phyloP scores from a whole-genome alignment of 1,139 yeast genomes.

The Geotrichum macrosporum region DNA sequence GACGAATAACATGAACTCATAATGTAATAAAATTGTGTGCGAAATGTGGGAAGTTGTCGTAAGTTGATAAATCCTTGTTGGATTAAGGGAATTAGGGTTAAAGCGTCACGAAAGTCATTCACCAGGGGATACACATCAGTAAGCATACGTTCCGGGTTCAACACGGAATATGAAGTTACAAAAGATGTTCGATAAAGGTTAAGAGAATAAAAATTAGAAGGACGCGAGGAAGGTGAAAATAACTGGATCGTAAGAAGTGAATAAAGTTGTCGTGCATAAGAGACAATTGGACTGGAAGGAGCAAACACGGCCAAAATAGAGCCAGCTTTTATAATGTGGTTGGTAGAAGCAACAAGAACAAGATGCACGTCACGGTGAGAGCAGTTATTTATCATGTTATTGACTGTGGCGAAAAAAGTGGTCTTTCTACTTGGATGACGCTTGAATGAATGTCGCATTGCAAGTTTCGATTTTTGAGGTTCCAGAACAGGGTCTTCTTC shows the following conservation, averaged over 20 bases:
- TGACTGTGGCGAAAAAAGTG: constrained; percentile 19
- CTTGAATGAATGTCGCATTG: constrained; percentile 11
- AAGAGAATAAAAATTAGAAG: constrained; percentile 6
- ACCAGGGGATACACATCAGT: constrained; percentile 18
- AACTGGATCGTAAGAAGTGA: constrained; percentile 15
- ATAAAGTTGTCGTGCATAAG: constrained; percentile 19
- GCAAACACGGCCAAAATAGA: constrained; percentile 6
- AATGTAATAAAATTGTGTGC: constrained; percentile 10
- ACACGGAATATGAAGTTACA: constrained; percentile 21
- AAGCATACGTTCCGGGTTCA: constrained; percentile 13
- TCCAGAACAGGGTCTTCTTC: constrained; percentile 11
- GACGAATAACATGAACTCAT: constrained; percentile 8
- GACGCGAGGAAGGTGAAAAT: constrained; percentile 15
- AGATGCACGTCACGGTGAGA: constrained; percentile 3
- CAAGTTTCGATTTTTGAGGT: constrained; percentile 19
- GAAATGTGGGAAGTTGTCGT: constrained; percentile 17
- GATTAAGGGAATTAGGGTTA: constrained; percentile 18
- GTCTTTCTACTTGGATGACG: constrained; percentile 7
- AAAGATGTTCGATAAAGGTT: constrained; percentile 20
- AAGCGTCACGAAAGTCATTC: constrained; percentile 1
- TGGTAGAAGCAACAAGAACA: constrained; percentile 9
- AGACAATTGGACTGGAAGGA: constrained; percentile 15
- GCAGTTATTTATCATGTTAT: constrained; percentile 7
- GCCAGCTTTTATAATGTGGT: constrained; percentile 13
- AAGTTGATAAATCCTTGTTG: constrained; percentile 21